phyloP scores from a whole-genome alignment of 2,329 filamentous ascomycete species.

The Cladophialophora chaetospira region DNA sequence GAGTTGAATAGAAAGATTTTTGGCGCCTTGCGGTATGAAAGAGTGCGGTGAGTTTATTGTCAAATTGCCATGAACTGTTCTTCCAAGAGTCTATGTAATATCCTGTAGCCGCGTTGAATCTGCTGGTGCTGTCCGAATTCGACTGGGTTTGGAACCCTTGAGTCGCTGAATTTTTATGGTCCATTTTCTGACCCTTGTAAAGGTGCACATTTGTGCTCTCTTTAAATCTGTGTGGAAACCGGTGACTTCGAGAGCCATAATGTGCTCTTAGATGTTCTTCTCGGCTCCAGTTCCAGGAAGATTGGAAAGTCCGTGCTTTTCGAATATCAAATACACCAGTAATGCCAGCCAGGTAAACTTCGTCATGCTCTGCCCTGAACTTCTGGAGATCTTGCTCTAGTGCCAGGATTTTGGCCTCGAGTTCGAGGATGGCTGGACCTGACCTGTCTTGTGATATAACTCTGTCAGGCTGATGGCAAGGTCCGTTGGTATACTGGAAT shows the following conservation, averaged over 20 bases:
- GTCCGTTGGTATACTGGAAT: not conserved
- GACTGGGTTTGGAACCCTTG: not conserved
- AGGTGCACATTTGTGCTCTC: not conserved
- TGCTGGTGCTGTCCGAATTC: not conserved
- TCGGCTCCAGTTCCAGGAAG: slow-evolving; percentile 42
- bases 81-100: not conserved
- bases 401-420: slow-evolving; percentile 16
- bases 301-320: slow-evolving; percentile 38
- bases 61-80: slow-evolving; percentile 1
- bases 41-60: slow-evolving; percentile 5
- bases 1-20: slow-evolving; percentile 1
- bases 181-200: not conserved
- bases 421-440: not conserved
- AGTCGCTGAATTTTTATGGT: not conserved
- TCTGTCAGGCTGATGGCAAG: not conserved
- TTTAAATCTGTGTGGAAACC: not conserved
- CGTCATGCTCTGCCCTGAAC: slow-evolving; percentile 38
- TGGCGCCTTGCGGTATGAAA: not conserved
- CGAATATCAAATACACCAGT: slow-evolving; percentile 35
- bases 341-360: slow-evolving; percentile 37
- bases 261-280: slow-evolving; percentile 32
- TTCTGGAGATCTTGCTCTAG: slow-evolving; percentile 29
- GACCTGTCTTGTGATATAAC: not conserved
- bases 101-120: not conserved
- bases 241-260: slow-evolving; percentile 2